These are phyloP conservation scores for Cnidoscolus chayamansa DNA, from an alignment of 441 rosid species.

Conservation along the genomic window DNA sequence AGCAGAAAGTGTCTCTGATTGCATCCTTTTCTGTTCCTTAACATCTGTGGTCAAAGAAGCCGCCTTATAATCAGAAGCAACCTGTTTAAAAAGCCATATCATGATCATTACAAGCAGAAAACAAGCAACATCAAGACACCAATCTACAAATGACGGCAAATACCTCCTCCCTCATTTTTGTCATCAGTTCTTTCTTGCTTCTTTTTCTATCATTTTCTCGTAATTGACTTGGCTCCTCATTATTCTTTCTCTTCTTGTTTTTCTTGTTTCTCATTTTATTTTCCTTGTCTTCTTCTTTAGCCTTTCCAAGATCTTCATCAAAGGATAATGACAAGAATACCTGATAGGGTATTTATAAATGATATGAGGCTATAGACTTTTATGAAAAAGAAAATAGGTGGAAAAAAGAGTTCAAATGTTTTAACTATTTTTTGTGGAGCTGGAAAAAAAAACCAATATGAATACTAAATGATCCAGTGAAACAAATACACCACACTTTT, in stretches of 20 bases:
- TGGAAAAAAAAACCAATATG: neutral
- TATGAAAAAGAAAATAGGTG: neutral
- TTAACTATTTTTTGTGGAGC: neutral
- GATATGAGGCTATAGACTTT: neutral
- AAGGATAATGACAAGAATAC: constrained; percentile 68
- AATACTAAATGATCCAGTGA: neutral
- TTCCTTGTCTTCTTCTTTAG: constrained; percentile 32
- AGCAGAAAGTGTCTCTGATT: constrained; percentile 73
- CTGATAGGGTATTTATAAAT: constrained; percentile 30
- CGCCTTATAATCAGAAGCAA: constrained; percentile 74
- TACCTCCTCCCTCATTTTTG: constrained; percentile 82
- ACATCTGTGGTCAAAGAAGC: constrained; percentile 61
- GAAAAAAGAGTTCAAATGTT: neutral
- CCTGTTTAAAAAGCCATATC: constrained; percentile 42
- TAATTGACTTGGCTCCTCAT: constrained; percentile 50
- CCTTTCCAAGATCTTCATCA: constrained; percentile 66
- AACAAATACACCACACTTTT: neutral
- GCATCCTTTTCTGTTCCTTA: constrained; percentile 64
- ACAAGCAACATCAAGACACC: neutral
- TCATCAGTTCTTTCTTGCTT: constrained; percentile 56
- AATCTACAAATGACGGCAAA: constrained; percentile 5
- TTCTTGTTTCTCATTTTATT: constrained; percentile 49
- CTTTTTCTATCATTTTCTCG: constrained; percentile 63
- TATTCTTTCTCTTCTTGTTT: constrained; percentile 47
- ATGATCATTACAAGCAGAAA: constrained; percentile 14